These are phyloP conservation scores for Yamadazyma conglobata DNA, from an alignment of 1,139 yeast species.

Conservation along the genomic window DNA sequence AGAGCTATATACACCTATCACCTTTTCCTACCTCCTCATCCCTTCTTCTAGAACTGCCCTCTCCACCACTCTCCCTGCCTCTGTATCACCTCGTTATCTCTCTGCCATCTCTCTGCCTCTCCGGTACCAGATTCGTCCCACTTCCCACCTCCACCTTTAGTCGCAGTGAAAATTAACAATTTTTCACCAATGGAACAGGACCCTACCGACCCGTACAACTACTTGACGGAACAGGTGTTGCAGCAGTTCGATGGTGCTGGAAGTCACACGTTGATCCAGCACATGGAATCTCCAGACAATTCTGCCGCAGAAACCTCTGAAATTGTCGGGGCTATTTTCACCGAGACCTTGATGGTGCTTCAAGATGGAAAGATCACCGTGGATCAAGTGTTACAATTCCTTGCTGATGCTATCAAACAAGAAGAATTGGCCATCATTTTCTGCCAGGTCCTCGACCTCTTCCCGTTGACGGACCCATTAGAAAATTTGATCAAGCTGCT, in stretches of 20 bases:
- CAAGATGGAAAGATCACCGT: conserved; percentile 24
- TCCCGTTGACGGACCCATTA: conserved; percentile 32
- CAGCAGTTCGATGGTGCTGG: conserved; percentile 28
- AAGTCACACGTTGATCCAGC: conserved; percentile 26
- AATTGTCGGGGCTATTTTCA: conserved; percentile 19
- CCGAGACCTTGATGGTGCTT: conserved; percentile 34
- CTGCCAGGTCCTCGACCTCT: conserved; percentile 44
- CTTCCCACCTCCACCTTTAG: neutral
- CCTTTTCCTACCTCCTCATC: too few species aligned
- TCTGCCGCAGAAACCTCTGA: conserved; percentile 14
- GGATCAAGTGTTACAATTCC: conserved; percentile 25
- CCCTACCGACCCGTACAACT: conserved; percentile 11
- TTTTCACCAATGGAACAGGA: conserved; percentile 2
- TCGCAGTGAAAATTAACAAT: conserved; percentile 2
- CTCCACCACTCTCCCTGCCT: too few species aligned
- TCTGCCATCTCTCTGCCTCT: too few species aligned
- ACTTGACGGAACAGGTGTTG: conserved; percentile 29
- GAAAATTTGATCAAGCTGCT: conserved; percentile 26
- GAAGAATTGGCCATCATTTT: conserved; percentile 37
- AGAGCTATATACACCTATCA: too few species aligned
- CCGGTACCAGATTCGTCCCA: too few species aligned
- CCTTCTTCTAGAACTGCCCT: too few species aligned
- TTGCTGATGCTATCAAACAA: conserved; percentile 27
- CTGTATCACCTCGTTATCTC: too few species aligned
- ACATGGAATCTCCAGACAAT: conserved; percentile 22